phyloP scores from a whole-genome alignment of 2,329 filamentous ascomycete species.

The Exophiala lecanii-corni region DNA sequence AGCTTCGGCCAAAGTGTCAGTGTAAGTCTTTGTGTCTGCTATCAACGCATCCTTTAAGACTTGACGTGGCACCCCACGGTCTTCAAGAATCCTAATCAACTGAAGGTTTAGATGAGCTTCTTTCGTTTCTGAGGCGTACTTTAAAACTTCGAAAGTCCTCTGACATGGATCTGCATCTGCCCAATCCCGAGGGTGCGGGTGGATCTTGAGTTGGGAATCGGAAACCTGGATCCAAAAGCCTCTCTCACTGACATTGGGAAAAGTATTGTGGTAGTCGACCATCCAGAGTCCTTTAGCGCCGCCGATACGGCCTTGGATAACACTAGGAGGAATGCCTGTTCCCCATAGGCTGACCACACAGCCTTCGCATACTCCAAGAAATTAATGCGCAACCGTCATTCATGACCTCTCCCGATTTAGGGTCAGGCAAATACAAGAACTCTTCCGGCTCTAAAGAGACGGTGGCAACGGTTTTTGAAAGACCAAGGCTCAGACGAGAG shows the following conservation, averaged over 20 bases:
- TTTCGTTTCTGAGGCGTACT: constrained; percentile 29
- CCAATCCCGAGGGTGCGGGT: constrained; percentile 37
- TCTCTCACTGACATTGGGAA: constrained; percentile 28
- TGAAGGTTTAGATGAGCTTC: constrained; percentile 44
- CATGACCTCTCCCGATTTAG: constrained; percentile 33
- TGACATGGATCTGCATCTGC: constrained; percentile 37
- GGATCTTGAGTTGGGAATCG: constrained; percentile 55
- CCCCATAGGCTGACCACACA: constrained; percentile 43
- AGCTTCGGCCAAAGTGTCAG: constrained; percentile 30
- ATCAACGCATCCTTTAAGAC: constrained; percentile 33
- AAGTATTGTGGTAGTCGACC: constrained; percentile 35
- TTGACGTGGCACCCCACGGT: constrained; percentile 47
- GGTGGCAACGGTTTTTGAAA: constrained; percentile 42
- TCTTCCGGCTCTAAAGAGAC: constrained; percentile 34
- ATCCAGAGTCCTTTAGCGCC: constrained; percentile 62
- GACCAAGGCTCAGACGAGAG: constrained; percentile 38
- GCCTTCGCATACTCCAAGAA: constrained; percentile 47
- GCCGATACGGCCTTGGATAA: constrained; percentile 54
- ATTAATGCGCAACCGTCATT: constrained; percentile 53
- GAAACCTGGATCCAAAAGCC: constrained; percentile 53
- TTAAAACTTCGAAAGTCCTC: constrained; percentile 54
- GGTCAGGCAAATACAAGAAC: constrained; percentile 34
- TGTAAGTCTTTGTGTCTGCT: constrained; percentile 34
- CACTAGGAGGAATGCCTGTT: constrained; percentile 41
- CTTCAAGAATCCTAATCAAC: constrained; percentile 52